A percentile compares a stretch with the other conserved stretches of the same genome.
Conservation (phyloP, 2,329 filamentous ascomycete genomes). For the Diplodia scrobiculata region DNA sequence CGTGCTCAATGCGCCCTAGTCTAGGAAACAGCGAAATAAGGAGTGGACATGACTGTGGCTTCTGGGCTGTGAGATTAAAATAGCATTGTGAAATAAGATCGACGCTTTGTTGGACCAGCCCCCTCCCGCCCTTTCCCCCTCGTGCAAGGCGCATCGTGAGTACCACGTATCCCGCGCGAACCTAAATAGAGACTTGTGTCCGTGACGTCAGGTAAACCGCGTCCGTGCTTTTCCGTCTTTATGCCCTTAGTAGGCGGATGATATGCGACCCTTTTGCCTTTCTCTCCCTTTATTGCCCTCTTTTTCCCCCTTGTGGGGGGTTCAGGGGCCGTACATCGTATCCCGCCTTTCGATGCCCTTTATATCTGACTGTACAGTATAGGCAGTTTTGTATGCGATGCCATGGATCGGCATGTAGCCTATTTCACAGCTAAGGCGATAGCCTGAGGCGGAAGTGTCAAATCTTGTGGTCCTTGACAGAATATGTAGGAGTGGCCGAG, state of each 20-base stretch:
- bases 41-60: conserved; percentile 1
- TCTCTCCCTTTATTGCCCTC: background rate
- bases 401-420: background rate
- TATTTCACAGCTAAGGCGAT: background rate
- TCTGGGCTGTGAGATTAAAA: background rate
- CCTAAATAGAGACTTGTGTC: background rate
- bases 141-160: background rate
- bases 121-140: background rate
- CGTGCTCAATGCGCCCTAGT: background rate
- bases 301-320: background rate
- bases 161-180: background rate
- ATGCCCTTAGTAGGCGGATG: background rate
- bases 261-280: conserved; percentile 13
- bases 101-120: background rate
- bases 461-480: background rate
- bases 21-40: conserved; percentile 1
- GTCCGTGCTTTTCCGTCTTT: background rate
- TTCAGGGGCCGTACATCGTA: background rate
- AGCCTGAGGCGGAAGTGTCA: background rate
- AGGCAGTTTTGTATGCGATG: background rate
- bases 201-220: conserved; percentile 1
- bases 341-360: background rate
- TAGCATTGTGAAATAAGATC: conserved; percentile 19
- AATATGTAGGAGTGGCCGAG: background rate
- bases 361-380: background rate